phyloP scores from a whole-genome alignment of 495 filamentous ascomycete species.

The Penicillium ucsense region DNA sequence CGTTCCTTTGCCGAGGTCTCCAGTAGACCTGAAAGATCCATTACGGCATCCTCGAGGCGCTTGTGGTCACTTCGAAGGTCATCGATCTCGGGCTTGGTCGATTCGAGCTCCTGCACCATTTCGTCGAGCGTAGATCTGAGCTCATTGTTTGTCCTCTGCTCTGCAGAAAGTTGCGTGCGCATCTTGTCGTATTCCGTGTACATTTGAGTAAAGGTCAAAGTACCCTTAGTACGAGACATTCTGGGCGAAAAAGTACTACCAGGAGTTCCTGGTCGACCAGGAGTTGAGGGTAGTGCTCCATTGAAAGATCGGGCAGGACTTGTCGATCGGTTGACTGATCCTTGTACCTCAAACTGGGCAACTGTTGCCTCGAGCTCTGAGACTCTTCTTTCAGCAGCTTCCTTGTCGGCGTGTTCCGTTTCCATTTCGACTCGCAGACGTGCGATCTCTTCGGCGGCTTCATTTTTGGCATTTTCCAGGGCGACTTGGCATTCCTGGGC shows the following conservation, averaged over 20 bases:
- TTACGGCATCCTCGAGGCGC: conserved; percentile 52
- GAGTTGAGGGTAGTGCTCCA: conserved; percentile 39
- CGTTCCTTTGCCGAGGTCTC: conserved; percentile 46
- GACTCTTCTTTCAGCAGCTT: conserved; percentile 57
- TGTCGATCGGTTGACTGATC: conserved; percentile 27
- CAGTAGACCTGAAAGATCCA: conserved; percentile 66
- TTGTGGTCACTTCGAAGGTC: conserved; percentile 47
- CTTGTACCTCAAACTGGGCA: conserved; percentile 53
- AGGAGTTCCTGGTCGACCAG: conserved; percentile 40
- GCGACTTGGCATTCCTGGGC: conserved; percentile 71
- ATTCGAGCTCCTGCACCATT: conserved; percentile 56
- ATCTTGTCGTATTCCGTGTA: conserved; percentile 55
- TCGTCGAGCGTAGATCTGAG: conserved; percentile 70
- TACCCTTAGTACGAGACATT: conserved; percentile 44
- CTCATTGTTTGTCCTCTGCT: conserved; percentile 60
- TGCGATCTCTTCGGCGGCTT: conserved; percentile 71
- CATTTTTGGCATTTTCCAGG: conserved; percentile 69
- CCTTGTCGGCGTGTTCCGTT: conserved; percentile 63
- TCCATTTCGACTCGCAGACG: conserved; percentile 70
- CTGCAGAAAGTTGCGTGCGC: conserved; percentile 49
- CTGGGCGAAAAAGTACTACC: conserved; percentile 47
- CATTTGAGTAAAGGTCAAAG: conserved; percentile 56
- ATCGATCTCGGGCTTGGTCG: conserved; percentile 50
- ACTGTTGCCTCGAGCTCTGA: conserved; percentile 67
- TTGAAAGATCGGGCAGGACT: conserved; percentile 46